Evolutionary conservation across 805 yeast species (phyloP).

Genomic region (Saccharomycopsis sp.): DNA sequence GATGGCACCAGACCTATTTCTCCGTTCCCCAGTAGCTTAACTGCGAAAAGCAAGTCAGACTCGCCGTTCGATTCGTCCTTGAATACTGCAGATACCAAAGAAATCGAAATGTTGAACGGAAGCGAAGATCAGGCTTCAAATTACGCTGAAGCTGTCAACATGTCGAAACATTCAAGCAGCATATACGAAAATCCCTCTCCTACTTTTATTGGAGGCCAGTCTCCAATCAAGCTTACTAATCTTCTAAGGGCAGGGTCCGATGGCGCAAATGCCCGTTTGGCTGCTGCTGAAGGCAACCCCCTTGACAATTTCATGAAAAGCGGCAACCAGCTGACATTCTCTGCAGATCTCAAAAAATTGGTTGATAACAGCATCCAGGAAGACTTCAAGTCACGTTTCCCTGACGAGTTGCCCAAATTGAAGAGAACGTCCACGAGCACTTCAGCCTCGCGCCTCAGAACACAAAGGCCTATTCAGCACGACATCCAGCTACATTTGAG

Average conservation of each 20-base stretch:
- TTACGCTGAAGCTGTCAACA: not conserved
- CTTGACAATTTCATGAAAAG: not conserved
- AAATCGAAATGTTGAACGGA: too few species aligned
- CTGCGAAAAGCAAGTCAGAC: not conserved
- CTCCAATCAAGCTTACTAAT: not conserved
- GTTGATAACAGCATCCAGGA: not conserved
- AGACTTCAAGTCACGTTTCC: not conserved
- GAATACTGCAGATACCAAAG: not conserved
- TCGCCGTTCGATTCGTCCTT: not conserved
- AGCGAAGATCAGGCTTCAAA: too few species aligned
- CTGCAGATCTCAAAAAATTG: not conserved
- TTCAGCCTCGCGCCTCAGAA: not conserved
- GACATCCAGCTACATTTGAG: not conserved
- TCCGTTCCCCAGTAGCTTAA: too few species aligned
- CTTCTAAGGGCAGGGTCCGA: not conserved
- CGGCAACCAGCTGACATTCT: not conserved
- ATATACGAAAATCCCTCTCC: not conserved
- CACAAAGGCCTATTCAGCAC: not conserved
- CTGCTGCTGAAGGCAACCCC: not conserved
- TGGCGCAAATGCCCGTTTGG: not conserved
- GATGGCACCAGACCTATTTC: not conserved
- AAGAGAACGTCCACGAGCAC: not conserved
- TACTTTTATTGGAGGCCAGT: not conserved
- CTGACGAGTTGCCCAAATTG: slow-evolving; percentile 2
- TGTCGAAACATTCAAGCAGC: not conserved